A percentile compares a stretch with the other conserved stretches of the same genome.
These are phyloP conservation scores for Yamadazyma siamensis DNA, from an alignment of 1,139 yeast genomes.

Conservation along the genomic window DNA sequence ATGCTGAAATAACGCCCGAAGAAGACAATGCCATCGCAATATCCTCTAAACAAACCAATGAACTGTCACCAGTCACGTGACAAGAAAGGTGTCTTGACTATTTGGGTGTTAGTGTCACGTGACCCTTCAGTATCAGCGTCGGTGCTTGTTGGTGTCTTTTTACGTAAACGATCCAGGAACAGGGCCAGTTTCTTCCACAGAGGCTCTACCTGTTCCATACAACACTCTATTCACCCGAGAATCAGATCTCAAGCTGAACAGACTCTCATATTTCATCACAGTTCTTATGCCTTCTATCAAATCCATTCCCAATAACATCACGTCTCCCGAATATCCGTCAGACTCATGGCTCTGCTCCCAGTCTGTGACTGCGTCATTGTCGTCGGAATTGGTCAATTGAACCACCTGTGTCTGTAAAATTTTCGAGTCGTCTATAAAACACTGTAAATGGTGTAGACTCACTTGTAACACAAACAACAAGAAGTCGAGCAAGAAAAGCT, in stretches of 20 bases:
- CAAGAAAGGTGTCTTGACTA: too few species aligned
- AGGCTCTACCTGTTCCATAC: not conserved
- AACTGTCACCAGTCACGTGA: too few species aligned
- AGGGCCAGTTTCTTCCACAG: too few species aligned
- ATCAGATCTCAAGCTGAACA: slow-evolving; percentile 1
- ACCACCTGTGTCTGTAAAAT: slow-evolving; percentile 17
- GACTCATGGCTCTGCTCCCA: slow-evolving; percentile 11
- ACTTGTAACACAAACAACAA: slow-evolving; percentile 26
- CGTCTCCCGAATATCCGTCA: slow-evolving; percentile 44
- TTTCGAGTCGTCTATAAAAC: slow-evolving; percentile 29
- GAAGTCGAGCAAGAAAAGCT: slow-evolving; percentile 27
- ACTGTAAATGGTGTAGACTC: slow-evolving; percentile 30
- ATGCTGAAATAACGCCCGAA: too few species aligned
- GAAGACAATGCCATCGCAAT: too few species aligned
- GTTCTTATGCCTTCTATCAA: slow-evolving; percentile 19
- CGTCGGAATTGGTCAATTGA: not conserved
- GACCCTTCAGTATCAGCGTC: too few species aligned
- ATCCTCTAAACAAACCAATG: too few species aligned
- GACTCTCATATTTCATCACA: slow-evolving; percentile 18
- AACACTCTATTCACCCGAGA: not conserved
- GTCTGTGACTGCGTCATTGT: not conserved
- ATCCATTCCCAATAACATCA: slow-evolving; percentile 27
- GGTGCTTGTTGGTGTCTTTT: too few species aligned
- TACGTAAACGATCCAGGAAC: too few species aligned
- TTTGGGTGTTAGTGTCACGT: too few species aligned